Percentiles rank a stretch among this genome's conserved stretches.
These are phyloP conservation scores for Elaeis oleifera DNA, from an alignment of 202 grass and related monocot species.

Conservation along the genomic window DNA sequence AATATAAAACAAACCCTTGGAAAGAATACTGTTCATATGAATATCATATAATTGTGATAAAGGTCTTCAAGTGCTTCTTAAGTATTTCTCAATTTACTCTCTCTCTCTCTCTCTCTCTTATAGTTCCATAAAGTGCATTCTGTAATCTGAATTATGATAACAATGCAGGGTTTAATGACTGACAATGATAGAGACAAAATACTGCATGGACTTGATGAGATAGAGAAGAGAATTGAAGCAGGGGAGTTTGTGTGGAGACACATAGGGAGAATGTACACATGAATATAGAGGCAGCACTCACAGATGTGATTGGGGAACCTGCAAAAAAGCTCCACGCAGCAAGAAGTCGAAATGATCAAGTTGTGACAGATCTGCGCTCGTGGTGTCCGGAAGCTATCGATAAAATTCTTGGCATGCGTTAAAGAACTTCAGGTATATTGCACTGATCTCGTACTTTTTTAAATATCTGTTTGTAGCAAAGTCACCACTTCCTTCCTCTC, in stretches of 20 bases:
- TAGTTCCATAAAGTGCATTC: too few species aligned
- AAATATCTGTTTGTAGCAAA: too few species aligned
- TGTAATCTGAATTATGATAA: not conserved
- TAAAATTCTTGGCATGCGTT: constrained; percentile 75
- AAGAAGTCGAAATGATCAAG: constrained; percentile 89
- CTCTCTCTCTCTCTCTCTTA: too few species aligned
- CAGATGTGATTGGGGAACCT: constrained; percentile 80
- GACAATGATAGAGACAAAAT: constrained; percentile 61
- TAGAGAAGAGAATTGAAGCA: constrained; percentile 66
- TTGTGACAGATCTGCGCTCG: constrained; percentile 75
- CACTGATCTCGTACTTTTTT: too few species aligned
- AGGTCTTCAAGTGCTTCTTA: too few species aligned
- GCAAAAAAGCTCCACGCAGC: constrained; percentile 94
- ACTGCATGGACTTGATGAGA: constrained; percentile 77
- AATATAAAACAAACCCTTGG: too few species aligned
- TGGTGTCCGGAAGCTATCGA: constrained; percentile 90
- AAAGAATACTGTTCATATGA: too few species aligned
- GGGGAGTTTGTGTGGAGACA: constrained; percentile 84
- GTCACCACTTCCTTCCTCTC: too few species aligned
- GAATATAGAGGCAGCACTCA: constrained; percentile 93
- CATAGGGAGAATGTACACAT: constrained; percentile 91
- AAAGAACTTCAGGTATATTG: constrained; percentile 71
- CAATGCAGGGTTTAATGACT: constrained; percentile 77
- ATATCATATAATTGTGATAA: too few species aligned
- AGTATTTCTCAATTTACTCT: too few species aligned